Evolutionary conservation across 805 yeast genomes (phyloP).

Genomic region (Ogataea trehalophila): DNA sequence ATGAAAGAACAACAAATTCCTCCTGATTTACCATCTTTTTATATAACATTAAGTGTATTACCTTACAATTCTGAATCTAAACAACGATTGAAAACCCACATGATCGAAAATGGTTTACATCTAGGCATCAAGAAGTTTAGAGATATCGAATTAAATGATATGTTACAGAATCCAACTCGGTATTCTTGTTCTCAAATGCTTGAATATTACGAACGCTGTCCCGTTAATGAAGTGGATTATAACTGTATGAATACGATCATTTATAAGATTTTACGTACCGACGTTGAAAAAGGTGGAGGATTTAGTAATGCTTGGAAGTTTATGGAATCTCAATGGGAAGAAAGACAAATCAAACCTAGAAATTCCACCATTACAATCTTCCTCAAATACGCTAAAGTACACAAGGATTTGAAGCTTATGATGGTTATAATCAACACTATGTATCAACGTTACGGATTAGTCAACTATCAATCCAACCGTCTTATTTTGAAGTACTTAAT

Average conservation of each 20-base stretch:
- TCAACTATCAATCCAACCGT: slow-evolving; percentile 15
- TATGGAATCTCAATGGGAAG: slow-evolving; percentile 6
- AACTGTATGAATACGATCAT: slow-evolving; percentile 22
- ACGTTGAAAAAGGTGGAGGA: slow-evolving; percentile 4
- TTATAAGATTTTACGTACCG: slow-evolving; percentile 4
- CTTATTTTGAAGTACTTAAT: slow-evolving; percentile 12
- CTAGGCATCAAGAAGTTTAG: slow-evolving; percentile 10
- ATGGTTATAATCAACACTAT: slow-evolving; percentile 15
- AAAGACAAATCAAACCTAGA: slow-evolving; percentile 6
- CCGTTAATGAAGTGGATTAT: slow-evolving; percentile 8
- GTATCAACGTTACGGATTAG: slow-evolving; percentile 5
- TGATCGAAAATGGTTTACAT: slow-evolving; percentile 4
- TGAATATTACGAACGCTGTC: slow-evolving; percentile 7
- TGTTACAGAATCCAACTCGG: slow-evolving; percentile 6
- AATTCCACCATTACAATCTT: slow-evolving; percentile 21
- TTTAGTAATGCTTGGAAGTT: slow-evolving; percentile 19
- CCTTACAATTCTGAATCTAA: slow-evolving; percentile 14
- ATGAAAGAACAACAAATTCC: slow-evolving; percentile 11
- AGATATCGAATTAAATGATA: slow-evolving; percentile 16
- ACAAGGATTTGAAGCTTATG: slow-evolving; percentile 11
- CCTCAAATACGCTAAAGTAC: slow-evolving; percentile 12
- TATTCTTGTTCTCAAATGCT: slow-evolving; percentile 8
- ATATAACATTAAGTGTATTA: slow-evolving; percentile 15
- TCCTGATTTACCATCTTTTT: slow-evolving; percentile 19
- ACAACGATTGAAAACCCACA: slow-evolving; percentile 4